Evolutionary conservation across 495 filamentous ascomycete genomes (phyloP), one percentile per base, ranked within the genome.

Genomic region (Schizothecium vesticola): DNA sequence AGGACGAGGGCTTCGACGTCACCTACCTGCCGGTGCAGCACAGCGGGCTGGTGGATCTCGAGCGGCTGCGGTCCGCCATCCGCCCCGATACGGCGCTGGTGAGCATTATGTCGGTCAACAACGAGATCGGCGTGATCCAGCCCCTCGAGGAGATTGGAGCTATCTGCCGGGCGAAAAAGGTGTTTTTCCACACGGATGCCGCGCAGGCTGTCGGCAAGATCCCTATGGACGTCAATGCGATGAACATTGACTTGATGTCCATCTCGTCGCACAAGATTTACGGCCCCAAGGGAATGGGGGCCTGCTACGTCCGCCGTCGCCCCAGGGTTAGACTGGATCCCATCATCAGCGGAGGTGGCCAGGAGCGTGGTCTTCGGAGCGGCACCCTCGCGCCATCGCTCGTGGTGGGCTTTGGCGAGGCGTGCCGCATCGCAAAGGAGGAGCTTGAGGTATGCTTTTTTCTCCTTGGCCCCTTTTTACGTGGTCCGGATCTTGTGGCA

Each of bases 201-300:
- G 95, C 95, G 7, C 95, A 99, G 81, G 95, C 96, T 5, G 93
- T 97, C 4, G 95, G 95, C 74, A 99, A 99, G 84, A 97, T 99
- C 66, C 93, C 93, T 0, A 82, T 99, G 29, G 92, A 97, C 76
- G 96, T 99, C 66, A 96, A 98, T 79, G 91, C 93, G 79, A 90
- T 94, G 91, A 94, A 97, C 76, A 89, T 98, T 64, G 95, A 99
- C 76, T 81, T 99, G 73, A 97, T 98, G 95, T 97, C 93, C 12
- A 96, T 99, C 58, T 97, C 95, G n/a, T 93, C 90, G 60, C 95
- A 99, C 82, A 99, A 99, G 83, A 96, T 99, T 68, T 99, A 99
- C 78, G 95, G 95, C 55, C 95, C 95, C 61, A 99, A 96, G 83
- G 95, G 95, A 56, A 92, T 99, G 33, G 95, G 95, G 67, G 95